Evolutionary conservation across 495 filamentous ascomycete genomes (phyloP).

Genomic region (Penicillium maclennaniae): DNA sequence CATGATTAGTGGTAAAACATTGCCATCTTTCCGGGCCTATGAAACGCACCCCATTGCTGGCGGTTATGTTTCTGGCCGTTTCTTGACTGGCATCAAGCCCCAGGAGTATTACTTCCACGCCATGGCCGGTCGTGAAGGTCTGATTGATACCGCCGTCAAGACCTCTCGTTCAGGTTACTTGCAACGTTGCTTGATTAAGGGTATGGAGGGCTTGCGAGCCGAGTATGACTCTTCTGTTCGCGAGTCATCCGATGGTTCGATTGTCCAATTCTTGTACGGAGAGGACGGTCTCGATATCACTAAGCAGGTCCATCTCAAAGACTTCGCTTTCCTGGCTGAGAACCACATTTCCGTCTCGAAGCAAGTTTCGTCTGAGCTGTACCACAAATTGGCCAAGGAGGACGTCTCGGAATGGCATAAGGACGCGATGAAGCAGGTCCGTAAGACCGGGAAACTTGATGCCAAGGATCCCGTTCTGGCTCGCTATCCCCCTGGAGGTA

Average conservation of each 20-base stretch:
- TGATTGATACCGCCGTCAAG: slow-evolving; percentile 99
- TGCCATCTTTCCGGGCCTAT: slow-evolving; percentile 91
- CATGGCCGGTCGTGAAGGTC: slow-evolving; percentile 97
- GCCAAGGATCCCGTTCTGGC: slow-evolving; percentile 75
- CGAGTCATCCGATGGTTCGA: slow-evolving; percentile 79
- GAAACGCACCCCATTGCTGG: slow-evolving; percentile 88
- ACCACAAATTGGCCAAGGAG: slow-evolving; percentile 48
- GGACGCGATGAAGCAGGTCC: slow-evolving; percentile 72
- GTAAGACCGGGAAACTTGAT: slow-evolving; percentile 62
- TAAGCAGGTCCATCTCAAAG: slow-evolving; percentile 84
- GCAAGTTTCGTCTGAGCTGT: slow-evolving; percentile 49
- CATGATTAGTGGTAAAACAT: slow-evolving; percentile 96
- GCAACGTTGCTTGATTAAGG: slow-evolving; percentile 97
- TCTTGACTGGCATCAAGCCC: slow-evolving; percentile 95
- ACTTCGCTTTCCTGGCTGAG: slow-evolving; percentile 85
- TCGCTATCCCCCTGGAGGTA: slow-evolving; percentile 66
- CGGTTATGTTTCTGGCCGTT: slow-evolving; percentile 91
- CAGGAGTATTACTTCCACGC: slow-evolving; percentile 99
- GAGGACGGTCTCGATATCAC: slow-evolving; percentile 94
- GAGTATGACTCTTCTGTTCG: slow-evolving; percentile 92
- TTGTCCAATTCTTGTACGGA: slow-evolving; percentile 95
- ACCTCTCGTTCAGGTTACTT: slow-evolving; percentile 95
- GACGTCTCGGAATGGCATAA: slow-evolving; percentile 56
- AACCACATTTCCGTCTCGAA: slow-evolving; percentile 62
- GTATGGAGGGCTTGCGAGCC: slow-evolving; percentile 91